Base-by-base conservation (phyloP, 352 stramenopile species). In the Globisporangium acanthophoron region DNA sequence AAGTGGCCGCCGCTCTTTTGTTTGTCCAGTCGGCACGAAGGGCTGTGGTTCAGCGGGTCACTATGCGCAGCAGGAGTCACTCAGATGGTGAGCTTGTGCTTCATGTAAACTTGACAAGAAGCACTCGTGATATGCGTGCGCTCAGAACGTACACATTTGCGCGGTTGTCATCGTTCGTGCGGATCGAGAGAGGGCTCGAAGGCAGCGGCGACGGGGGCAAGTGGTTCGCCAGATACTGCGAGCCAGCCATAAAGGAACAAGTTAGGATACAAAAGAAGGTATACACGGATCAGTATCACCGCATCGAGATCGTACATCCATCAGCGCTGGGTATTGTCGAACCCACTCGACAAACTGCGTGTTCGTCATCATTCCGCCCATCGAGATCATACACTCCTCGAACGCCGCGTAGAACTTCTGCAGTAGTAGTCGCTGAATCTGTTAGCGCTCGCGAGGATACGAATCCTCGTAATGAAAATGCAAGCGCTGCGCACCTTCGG, bases 261-360 rank as follows among this genome's bases (percentile, higher is more conserved):
- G 9, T 49, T 21, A 21, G 29, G 9, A 12, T 47, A 5, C 6
- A 9, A 12, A 1, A n/a, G n/a, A n/a, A n/a, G n/a, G n/a, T n/a
- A n/a, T n/a, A n/a, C n/a, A n/a, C n/a, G n/a, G n/a, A n/a, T n/a
- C n/a, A n/a, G n/a, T n/a, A n/a, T n/a, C n/a, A n/a, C 33, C 8
- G 3, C 33, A 11, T 8, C 15, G 15, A 54, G 1, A 12, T 3
- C 69, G 52, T 62, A 90, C 84, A 37, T 90, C 73, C 69, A 92
- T 82, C 5, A 89, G 64, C 11, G 74, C 52, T 5, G 82, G 71
- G 35, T 88, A 85, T 44, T 84, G 69, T n/a, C 70, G 80, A 8
- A 91, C 74, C 85, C 85, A 94, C 15, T 81, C 62, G 2, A 91
- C 64, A 62, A 94, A 94, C 53, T 85, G 70, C 16, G 80, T 74